Conservation (phyloP, 805 yeast genomes). For the Saccharomycopsis sp. region DNA sequence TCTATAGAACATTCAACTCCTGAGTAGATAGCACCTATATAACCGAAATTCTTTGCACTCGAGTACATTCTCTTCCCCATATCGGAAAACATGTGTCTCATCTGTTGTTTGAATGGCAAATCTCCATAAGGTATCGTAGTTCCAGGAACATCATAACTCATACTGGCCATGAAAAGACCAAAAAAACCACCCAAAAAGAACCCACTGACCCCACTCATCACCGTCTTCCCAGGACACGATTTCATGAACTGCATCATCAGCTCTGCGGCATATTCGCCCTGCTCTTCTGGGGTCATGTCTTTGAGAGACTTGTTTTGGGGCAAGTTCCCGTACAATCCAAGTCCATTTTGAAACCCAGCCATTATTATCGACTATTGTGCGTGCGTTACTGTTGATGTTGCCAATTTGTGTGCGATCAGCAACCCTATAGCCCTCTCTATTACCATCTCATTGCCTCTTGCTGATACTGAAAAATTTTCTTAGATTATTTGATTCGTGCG, state of each 20-base stretch:
- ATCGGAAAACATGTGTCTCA: constrained; percentile 83
- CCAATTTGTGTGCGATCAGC: too few relatives aligned
- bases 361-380: neutral
- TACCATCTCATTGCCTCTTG: neutral
- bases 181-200: constrained; percentile 93
- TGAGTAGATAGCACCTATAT: constrained; percentile 82
- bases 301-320: constrained; percentile 43
- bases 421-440: too few relatives aligned
- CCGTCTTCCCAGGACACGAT: constrained; percentile 93
- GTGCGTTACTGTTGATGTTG: neutral
- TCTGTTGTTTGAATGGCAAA: constrained; percentile 85
- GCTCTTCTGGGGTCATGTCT: constrained; percentile 86
- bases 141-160: constrained; percentile 55
- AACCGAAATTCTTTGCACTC: constrained; percentile 91
- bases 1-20: constrained; percentile 92
- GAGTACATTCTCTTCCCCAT: constrained; percentile 87
- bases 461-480: neutral
- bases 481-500: neutral
- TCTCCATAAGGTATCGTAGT: constrained; percentile 58
- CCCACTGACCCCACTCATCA: constrained; percentile 88
- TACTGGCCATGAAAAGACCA: constrained; percentile 85
- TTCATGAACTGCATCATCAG: constrained; percentile 79
- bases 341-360: constrained; percentile 5
- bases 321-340: constrained; percentile 11
- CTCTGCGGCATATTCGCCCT: constrained; percentile 83